Conservation (phyloP, 495 filamentous ascomycete species). For the Podospora tetraspora region DNA sequence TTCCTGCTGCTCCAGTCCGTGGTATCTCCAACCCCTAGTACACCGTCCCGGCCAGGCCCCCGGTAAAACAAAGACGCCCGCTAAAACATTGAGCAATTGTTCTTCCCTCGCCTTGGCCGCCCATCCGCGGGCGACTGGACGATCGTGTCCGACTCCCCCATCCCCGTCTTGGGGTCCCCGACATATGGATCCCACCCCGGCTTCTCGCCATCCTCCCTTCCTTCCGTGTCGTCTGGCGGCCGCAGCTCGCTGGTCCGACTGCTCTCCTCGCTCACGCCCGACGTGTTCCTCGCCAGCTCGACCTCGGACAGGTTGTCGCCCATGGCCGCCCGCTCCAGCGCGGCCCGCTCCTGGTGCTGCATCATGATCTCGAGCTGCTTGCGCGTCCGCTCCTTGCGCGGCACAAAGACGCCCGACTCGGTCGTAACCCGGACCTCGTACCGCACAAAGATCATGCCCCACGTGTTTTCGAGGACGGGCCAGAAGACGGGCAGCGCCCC, state of each 20-base stretch:
- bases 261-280: not conserved
- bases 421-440: conserved; percentile 26
- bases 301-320: not conserved
- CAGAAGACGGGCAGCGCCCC: conserved; percentile 30
- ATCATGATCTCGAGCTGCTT: not conserved
- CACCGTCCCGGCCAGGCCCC: not conserved
- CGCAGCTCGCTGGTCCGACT: not conserved
- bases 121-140: not conserved
- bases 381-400: not conserved
- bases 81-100: not conserved
- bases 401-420: conserved; percentile 8
- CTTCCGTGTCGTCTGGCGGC: not conserved
- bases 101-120: not conserved
- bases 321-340: not conserved
- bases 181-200: not conserved
- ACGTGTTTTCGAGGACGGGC: conserved; percentile 15
- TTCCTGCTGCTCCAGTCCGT: not conserved
- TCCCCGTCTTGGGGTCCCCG: not conserved
- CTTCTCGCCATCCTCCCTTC: not conserved
- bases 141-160: not conserved
- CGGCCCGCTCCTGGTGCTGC: not conserved
- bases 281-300: not conserved
- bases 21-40: not conserved
- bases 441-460: conserved; percentile 30
- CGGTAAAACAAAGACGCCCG: not conserved